These are phyloP conservation scores for apple (Malus domestica) DNA, from an alignment of 306 rosid genomes.

Conservation along the genomic window DNA sequence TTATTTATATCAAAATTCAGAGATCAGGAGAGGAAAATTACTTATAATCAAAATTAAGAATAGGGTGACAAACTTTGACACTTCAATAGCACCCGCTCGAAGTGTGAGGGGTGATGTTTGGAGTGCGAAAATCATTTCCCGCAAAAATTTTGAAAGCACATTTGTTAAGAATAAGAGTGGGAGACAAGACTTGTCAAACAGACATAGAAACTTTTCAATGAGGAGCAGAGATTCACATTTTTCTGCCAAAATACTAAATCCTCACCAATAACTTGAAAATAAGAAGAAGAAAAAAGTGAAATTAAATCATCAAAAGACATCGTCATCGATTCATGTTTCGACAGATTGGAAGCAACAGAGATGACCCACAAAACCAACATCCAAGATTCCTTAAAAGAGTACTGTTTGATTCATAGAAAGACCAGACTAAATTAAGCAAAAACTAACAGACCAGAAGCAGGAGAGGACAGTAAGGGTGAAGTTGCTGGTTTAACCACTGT, in stretches of 20 bases:
- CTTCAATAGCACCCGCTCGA: neutral
- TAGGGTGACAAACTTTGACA: too few relatives aligned
- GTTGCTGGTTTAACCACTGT: neutral
- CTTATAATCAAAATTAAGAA: too few relatives aligned
- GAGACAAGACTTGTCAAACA: too few relatives aligned
- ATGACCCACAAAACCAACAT: neutral
- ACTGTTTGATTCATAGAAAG: neutral
- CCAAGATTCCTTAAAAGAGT: neutral
- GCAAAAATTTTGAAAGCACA: too few relatives aligned
- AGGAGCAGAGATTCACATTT: neutral
- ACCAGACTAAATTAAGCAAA: neutral
- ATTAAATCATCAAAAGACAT: neutral
- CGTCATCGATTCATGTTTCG: neutral
- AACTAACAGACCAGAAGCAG: neutral
- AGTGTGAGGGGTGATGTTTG: neutral
- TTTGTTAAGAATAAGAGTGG: too few relatives aligned
- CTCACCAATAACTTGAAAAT: neutral
- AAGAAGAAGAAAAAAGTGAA: neutral
- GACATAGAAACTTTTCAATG: too few relatives aligned
- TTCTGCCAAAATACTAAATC: neutral
- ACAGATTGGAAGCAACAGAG: neutral
- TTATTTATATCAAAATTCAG: too few relatives aligned
- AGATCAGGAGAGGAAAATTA: too few relatives aligned
- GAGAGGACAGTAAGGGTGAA: neutral
- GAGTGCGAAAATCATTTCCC: neutral